Evolutionary conservation across 2,329 filamentous ascomycete genomes (phyloP), one percentile per base, ranked within the genome.

Genomic region (Alternaria metachromatica): DNA sequence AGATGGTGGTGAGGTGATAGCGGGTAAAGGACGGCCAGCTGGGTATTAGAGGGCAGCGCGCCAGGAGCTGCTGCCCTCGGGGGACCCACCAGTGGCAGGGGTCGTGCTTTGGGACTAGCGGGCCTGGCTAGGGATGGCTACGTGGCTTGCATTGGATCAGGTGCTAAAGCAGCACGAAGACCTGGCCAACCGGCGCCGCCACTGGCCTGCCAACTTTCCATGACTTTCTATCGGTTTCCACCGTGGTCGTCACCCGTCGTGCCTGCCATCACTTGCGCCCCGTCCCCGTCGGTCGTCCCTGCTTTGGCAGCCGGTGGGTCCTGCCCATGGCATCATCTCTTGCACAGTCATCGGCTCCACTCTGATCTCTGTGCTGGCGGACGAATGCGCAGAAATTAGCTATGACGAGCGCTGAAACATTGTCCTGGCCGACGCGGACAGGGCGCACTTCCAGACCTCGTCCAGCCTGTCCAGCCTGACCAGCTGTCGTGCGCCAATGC

Each of bases 1-100:
- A 65, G 63, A 64, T 64, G 66, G 67, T 67, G 67, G 64, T 69
- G 68, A 72, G 68, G 70, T 72, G 66, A 66, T 65, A 63, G 63
- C 66, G 67, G 70, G 70, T 69, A 45, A 66, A 55, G 58, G 63
- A 68, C 60, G 70, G 65, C 59, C 58, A 53, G 55, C 49, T 62
- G 63, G 67, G 51, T 68, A 64, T 68, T 62, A 67, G 60, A 64
- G 30, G 55, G 66, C 56, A 59, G 56, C 18, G 56, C 56, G 49
- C 62, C 53, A 57, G 57, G 61, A 50, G 56, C 62, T 53, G 54
- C 48, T 41, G 63, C 55, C 54, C 54, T 51, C 45, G 67, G 58
- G 48, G 54, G 49, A 26, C 53, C 61, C 58, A 58, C 62, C 64
- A 60, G 55, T 44, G 26, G 23, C 68, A 58, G 48, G 60, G 68